phyloP scores from a whole-genome alignment of 1,139 yeast genomes.

The Yamadazyma mexicana region DNA sequence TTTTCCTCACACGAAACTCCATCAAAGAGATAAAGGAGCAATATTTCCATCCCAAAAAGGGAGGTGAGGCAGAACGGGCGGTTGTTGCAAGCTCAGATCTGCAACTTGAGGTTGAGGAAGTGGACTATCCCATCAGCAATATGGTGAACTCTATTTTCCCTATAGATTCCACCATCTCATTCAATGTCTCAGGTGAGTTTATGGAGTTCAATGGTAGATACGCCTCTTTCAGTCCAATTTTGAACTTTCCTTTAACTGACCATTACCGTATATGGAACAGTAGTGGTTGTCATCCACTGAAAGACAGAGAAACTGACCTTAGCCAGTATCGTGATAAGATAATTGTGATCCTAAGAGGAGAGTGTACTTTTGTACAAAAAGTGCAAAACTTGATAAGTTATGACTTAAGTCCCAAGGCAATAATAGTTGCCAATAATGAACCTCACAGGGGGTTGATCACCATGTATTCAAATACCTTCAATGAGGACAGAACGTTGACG shows the following conservation, averaged over 20 bases:
- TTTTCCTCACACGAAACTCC: conserved; percentile 27
- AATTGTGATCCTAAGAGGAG: conserved; percentile 39
- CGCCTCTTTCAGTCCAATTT: conserved; percentile 44
- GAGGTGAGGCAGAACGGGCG: not conserved
- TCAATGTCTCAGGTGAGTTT: conserved; percentile 24
- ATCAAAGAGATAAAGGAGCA: conserved; percentile 24
- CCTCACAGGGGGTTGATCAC: conserved; percentile 41
- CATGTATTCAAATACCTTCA: conserved; percentile 43
- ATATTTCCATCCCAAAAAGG: conserved; percentile 10
- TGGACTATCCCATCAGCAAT: conserved; percentile 38
- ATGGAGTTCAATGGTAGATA: conserved; percentile 36
- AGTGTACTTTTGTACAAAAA: conserved; percentile 45
- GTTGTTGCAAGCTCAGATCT: too few relatives aligned
- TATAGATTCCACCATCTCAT: conserved; percentile 35
- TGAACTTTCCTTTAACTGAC: conserved; percentile 24
- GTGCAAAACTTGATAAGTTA: conserved; percentile 32
- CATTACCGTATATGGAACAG: conserved; percentile 27
- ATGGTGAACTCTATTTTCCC: conserved; percentile 46
- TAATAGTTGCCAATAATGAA: conserved; percentile 44
- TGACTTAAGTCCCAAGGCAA: conserved; percentile 30
- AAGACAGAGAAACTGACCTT: conserved; percentile 10
- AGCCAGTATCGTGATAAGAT: conserved; percentile 21
- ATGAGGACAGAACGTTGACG: conserved; percentile 34
- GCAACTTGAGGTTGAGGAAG: conserved; percentile 18
- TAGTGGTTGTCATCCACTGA: conserved; percentile 26